Conservation (phyloP, 176 grass and related monocot species). For the Aechmea fasciata region DNA sequence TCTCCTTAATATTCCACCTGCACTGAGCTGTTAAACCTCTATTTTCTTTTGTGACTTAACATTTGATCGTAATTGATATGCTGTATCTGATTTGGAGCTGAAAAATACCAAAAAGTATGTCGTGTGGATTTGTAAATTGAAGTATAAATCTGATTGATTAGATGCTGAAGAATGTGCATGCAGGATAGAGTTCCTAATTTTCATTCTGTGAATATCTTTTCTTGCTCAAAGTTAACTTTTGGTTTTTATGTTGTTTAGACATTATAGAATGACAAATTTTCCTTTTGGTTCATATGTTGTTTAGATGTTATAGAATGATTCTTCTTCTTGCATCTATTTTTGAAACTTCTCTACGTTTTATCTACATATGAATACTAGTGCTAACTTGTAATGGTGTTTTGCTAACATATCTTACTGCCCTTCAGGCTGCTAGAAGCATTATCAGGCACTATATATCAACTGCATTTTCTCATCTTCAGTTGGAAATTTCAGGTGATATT, state of each 20-base stretch:
- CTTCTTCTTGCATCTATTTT: not conserved
- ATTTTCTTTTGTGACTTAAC: not conserved
- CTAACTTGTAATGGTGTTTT: slow-evolving; percentile 20
- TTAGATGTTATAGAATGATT: too few species aligned
- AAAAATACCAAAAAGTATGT: not conserved
- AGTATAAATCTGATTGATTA: too few species aligned
- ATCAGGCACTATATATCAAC: slow-evolving; percentile 66
- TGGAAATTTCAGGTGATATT: slow-evolving; percentile 78
- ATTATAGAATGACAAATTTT: too few species aligned
- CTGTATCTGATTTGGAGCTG: not conserved
- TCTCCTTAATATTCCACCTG: not conserved
- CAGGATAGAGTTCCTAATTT: too few species aligned
- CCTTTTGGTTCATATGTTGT: too few species aligned
- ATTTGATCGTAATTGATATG: not conserved
- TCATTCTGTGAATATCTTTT: too few species aligned
- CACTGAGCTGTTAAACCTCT: not conserved
- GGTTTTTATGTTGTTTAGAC: too few species aligned
- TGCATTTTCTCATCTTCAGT: slow-evolving; percentile 72
- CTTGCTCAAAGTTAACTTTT: too few species aligned
- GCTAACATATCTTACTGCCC: slow-evolving; percentile 20
- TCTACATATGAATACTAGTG: not conserved
- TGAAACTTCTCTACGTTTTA: not conserved
- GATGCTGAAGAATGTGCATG: too few species aligned
- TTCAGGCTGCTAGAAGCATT: slow-evolving; percentile 73
- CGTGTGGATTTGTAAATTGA: too few species aligned